Evolutionary conservation across 305 asterid genomes (phyloP).

Genomic region (Withania somnifera): DNA sequence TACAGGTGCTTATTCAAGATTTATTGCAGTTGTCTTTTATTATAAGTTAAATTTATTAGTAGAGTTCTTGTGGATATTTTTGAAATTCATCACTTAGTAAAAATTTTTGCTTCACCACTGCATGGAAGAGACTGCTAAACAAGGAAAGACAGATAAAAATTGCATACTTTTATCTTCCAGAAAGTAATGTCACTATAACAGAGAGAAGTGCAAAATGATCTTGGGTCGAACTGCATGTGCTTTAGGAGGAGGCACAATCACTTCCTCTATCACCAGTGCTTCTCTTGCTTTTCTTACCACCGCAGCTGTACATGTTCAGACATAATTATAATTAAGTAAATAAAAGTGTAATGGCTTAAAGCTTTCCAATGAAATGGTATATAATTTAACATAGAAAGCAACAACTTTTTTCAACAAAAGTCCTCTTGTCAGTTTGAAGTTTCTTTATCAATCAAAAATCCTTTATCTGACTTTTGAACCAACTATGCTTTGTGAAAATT

Average conservation of each 20-base stretch:
- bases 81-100: too few relatives aligned
- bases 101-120: too few relatives aligned
- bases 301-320: conserved; percentile 42
- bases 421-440: not conserved
- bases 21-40: too few relatives aligned
- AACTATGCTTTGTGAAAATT: not conserved
- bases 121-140: too few relatives aligned
- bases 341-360: not conserved
- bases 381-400: not conserved
- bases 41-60: too few relatives aligned
- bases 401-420: not conserved
- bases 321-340: not conserved
- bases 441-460: not conserved
- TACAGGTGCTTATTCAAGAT: too few relatives aligned
- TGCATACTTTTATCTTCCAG: conserved; percentile 37
- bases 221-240: conserved; percentile 52
- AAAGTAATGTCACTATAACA: conserved; percentile 56
- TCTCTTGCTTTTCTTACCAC: conserved; percentile 64
- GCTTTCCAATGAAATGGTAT: not conserved
- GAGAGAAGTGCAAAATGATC: conserved; percentile 57
- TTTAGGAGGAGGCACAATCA: conserved; percentile 56
- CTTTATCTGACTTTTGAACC: too few relatives aligned
- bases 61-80: too few relatives aligned
- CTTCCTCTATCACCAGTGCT: conserved; percentile 68
- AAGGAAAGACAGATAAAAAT: not conserved